Evolutionary conservation across 306 rosid species (phyloP).

Genomic region (Sphenostylis stenocarpa): DNA sequence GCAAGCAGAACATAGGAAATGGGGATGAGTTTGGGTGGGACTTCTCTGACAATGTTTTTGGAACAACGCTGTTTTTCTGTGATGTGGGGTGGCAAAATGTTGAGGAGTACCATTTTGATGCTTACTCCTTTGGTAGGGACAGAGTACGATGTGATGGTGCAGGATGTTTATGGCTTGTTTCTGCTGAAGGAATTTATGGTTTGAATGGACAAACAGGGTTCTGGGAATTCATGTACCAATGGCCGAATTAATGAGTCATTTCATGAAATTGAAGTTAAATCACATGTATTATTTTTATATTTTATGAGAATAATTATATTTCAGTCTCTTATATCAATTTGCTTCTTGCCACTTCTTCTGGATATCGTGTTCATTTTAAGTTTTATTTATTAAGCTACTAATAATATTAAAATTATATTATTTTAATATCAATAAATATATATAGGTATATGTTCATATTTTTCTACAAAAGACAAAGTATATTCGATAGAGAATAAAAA

Average conservation of each 20-base stretch:
- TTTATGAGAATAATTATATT: background rate
- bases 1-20: conserved; percentile 25
- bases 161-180: conserved; percentile 45
- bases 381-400: too few relatives aligned
- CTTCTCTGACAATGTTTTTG: conserved; percentile 15
- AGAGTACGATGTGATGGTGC: conserved; percentile 27
- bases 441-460: too few relatives aligned
- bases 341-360: background rate
- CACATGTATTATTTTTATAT: background rate
- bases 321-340: background rate
- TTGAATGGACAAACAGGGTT: conserved; percentile 36
- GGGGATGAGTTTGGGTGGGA: conserved; percentile 46
- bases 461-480: too few relatives aligned
- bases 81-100: conserved; percentile 43
- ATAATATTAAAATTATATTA: too few relatives aligned
- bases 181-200: conserved; percentile 48
- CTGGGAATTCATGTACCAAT: conserved; percentile 42
- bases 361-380: background rate
- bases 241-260: conserved; percentile 32
- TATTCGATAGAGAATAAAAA: too few relatives aligned
- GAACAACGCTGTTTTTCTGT: conserved; percentile 48
- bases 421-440: too few relatives aligned
- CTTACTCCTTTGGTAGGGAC: conserved; percentile 40
- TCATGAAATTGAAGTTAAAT: background rate
- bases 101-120: conserved; percentile 31